Evolutionary conservation across 2,329 filamentous ascomycete genomes (phyloP).

Genomic region (Leptographium wingfieldii): DNA sequence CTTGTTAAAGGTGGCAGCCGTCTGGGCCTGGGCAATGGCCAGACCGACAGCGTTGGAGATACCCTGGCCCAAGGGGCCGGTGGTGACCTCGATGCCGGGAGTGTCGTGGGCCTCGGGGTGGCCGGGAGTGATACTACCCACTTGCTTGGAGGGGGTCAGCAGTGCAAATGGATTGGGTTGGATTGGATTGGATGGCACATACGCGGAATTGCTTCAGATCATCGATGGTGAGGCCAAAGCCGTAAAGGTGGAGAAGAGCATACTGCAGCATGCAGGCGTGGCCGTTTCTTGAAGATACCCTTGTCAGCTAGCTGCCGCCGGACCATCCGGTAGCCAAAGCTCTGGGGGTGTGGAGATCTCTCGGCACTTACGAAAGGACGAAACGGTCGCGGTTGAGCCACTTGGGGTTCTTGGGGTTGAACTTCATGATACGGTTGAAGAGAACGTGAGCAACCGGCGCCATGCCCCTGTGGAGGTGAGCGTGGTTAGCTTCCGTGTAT

Average conservation of each 20-base stretch:
- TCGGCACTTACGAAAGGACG: conserved; percentile 75
- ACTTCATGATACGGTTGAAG: conserved; percentile 98
- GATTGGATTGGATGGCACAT: conserved; percentile 24
- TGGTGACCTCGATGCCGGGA: conserved; percentile 94
- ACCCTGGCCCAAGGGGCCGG: conserved; percentile 93
- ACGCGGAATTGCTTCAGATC: conserved; percentile 96
- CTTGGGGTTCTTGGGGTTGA: conserved; percentile 98
- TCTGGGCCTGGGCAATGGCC: conserved; percentile 90
- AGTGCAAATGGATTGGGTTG: not conserved
- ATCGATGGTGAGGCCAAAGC: conserved; percentile 74
- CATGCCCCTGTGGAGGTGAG: conserved; percentile 48
- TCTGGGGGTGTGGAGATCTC: not conserved
- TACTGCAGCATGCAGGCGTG: conserved; percentile 99
- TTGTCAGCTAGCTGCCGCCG: conserved; percentile 5
- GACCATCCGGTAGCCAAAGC: not conserved
- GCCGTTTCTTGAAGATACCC: conserved; percentile 57
- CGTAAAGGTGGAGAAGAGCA: conserved; percentile 92
- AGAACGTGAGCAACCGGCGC: conserved; percentile 92
- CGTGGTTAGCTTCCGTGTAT: conserved; percentile 14
- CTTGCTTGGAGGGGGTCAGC: conserved; percentile 20
- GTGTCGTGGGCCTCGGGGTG: conserved; percentile 97
- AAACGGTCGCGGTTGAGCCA: conserved; percentile 98
- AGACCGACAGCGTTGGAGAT: conserved; percentile 96
- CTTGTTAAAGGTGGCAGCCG: conserved; percentile 89
- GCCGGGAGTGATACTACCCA: conserved; percentile 73